Conservation (phyloP, 2,329 filamentous ascomycete genomes). For the Dactylellina drechsleri region DNA sequence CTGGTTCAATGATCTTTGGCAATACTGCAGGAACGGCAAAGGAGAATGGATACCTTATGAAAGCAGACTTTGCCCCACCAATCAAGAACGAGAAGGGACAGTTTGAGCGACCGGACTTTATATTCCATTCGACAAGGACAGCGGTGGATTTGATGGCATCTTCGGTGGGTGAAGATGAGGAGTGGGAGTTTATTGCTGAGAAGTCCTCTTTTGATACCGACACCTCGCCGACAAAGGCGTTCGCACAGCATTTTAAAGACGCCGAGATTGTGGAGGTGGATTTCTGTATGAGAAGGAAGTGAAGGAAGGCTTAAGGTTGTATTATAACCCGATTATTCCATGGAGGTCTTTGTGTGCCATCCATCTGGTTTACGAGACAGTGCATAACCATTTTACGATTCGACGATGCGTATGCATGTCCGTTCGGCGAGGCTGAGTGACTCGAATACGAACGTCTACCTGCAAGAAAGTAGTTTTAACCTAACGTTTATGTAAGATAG, state of each 20-base stretch:
- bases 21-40: conserved; percentile 49
- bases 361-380: background rate
- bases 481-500: conserved; percentile 6
- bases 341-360: background rate
- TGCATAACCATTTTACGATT: background rate
- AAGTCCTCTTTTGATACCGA: conserved; percentile 34
- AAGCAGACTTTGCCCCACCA: conserved; percentile 45
- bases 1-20: conserved; percentile 48
- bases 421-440: background rate
- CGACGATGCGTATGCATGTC: background rate
- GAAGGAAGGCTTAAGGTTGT: conserved; percentile 1
- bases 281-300: conserved; percentile 48
- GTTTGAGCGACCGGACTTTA: conserved; percentile 42
- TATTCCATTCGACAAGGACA: conserved; percentile 50
- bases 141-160: conserved; percentile 39
- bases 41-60: conserved; percentile 37
- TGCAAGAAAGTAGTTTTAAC: background rate
- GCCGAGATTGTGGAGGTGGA: conserved; percentile 47
- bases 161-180: conserved; percentile 24
- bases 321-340: background rate
- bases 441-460: background rate
- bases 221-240: conserved; percentile 49
- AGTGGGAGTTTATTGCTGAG: conserved; percentile 43
- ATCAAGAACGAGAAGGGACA: conserved; percentile 45
- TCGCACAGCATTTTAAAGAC: conserved; percentile 45